phyloP scores from a whole-genome alignment of 768 basidiomycete species.

The Daedalea quercina region DNA sequence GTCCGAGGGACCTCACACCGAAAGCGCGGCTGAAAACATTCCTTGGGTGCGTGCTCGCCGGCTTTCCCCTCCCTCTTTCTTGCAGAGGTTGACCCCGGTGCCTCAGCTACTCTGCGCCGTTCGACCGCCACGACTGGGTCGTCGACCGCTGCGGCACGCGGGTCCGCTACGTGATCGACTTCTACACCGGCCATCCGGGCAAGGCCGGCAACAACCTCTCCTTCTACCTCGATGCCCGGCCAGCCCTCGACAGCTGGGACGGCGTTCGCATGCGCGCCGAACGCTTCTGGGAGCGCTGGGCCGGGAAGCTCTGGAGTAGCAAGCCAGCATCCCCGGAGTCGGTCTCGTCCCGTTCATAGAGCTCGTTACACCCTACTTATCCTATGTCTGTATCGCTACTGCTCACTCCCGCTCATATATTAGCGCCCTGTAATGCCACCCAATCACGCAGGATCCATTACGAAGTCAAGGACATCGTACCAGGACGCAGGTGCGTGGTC shows the following conservation, averaged over 20 bases:
- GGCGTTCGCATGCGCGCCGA: slow-evolving; percentile 78
- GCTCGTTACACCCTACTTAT: not conserved
- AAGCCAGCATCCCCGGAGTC: slow-evolving; percentile 3
- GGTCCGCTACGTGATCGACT: slow-evolving; percentile 95
- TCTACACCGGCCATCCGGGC: slow-evolving; percentile 76
- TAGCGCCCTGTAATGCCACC: slow-evolving; percentile 1
- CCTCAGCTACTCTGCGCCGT: slow-evolving; percentile 85
- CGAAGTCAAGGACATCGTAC: not conserved
- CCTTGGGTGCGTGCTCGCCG: slow-evolving; percentile 62
- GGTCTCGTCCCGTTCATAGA: slow-evolving; percentile 2
- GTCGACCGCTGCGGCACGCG: slow-evolving; percentile 88
- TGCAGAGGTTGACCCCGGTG: slow-evolving; percentile 5
- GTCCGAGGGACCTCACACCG: slow-evolving; percentile 71
- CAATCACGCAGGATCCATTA: not conserved
- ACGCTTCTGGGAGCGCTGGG: slow-evolving; percentile 41
- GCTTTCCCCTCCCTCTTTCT: slow-evolving; percentile 3
- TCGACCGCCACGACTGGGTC: slow-evolving; percentile 97
- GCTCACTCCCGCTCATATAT: slow-evolving; percentile 1
- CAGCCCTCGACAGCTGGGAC: slow-evolving; percentile 92
- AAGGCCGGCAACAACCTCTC: slow-evolving; percentile 51
- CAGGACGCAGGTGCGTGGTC: not conserved
- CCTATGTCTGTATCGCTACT: not conserved
- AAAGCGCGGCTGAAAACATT: slow-evolving; percentile 79
- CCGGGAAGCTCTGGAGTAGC: slow-evolving; percentile 13
- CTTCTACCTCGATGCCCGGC: slow-evolving; percentile 92